A percentile compares a stretch with the other conserved stretches of the same genome.
Conservation (phyloP, 1,284 basidiomycete species). For the Naganishia albida region DNA sequence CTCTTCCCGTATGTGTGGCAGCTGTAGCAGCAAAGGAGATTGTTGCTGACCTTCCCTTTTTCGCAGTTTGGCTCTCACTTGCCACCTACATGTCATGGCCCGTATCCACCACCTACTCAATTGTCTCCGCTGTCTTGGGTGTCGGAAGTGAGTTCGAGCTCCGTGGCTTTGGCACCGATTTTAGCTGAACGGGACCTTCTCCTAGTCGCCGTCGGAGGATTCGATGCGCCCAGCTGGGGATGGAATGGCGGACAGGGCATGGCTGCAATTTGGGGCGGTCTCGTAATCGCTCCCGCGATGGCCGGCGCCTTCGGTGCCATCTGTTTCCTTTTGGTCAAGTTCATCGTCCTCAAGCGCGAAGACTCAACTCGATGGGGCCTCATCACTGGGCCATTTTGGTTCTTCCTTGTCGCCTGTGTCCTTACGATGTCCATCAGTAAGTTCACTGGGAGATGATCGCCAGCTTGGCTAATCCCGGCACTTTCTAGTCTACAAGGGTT, state of each 20-base stretch:
- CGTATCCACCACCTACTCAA: slow-evolving; percentile 56
- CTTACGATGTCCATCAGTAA: slow-evolving; percentile 49
- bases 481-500: slow-evolving; percentile 52
- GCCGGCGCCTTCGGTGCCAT: slow-evolving; percentile 56
- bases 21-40: neutral
- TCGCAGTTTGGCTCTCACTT: slow-evolving; percentile 53
- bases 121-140: slow-evolving; percentile 86
- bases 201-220: slow-evolving; percentile 53
- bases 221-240: slow-evolving; percentile 56
- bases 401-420: slow-evolving; percentile 52
- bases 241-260: slow-evolving; percentile 58
- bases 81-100: slow-evolving; percentile 54
- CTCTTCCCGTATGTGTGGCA: slow-evolving; percentile 41
- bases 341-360: slow-evolving; percentile 51
- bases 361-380: slow-evolving; percentile 51
- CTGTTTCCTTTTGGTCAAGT: slow-evolving; percentile 56
- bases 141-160: slow-evolving; percentile 45
- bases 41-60: slow-evolving; percentile 23
- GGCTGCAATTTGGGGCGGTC: slow-evolving; percentile 54
- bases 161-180: neutral
- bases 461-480: neutral
- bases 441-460: neutral
- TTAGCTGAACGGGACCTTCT: neutral
- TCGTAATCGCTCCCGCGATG: slow-evolving; percentile 50
- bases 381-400: slow-evolving; percentile 53